Base-by-base conservation (phyloP, 2,329 filamentous ascomycete species). In the Ambrosiella xylebori region DNA sequence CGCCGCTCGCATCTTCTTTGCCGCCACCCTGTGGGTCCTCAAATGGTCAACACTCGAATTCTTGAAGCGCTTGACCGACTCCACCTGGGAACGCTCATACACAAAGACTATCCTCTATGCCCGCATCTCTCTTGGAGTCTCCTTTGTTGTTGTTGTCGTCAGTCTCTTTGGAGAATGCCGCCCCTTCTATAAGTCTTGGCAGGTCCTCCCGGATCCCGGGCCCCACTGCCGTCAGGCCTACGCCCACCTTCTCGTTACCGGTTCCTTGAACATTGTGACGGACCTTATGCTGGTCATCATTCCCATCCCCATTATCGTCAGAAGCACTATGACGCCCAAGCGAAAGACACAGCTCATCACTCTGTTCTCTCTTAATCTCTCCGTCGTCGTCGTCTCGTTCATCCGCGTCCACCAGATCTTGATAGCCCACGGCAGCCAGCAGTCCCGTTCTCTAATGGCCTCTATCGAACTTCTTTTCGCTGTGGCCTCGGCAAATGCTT, bases 1-100 rank as follows among this genome's bases (percentile, higher is more conserved):
- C 60, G 82, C 80, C 12, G 83, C 86, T 53, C 80, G 93, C 61
- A 82, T 96, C 61, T 85, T 90, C 67, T 95, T 96, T 69, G 87
- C 89, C 36, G 79, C 88, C 62, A 95, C 88, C 64, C 82, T 97
- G 60, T 98, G 93, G 93, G 84, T 85, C 64, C 81, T 93, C 62
- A 98, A 97, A 69, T 80, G 85, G 65, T 88, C 90, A 40, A 85
- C 97, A 59, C 85, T 90, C 61, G 90, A 95, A 68, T 97, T 96
- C 66, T 83, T 97, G 64, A 86, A 85, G 67, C 85, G 91, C 58
- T 78, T 97, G 56, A 93, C 88, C 2, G 82, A 82, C 57, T 81
- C 84, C 51, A 86, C 87, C 59, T 96, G 90, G 86, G 82, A 85
- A 61, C 78, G 79, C 56, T 83, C 84, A 27, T 88, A 94, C 67